These are phyloP conservation scores for Inosperma sp. DNA, from an alignment of 768 basidiomycete species.

Conservation along the genomic window DNA sequence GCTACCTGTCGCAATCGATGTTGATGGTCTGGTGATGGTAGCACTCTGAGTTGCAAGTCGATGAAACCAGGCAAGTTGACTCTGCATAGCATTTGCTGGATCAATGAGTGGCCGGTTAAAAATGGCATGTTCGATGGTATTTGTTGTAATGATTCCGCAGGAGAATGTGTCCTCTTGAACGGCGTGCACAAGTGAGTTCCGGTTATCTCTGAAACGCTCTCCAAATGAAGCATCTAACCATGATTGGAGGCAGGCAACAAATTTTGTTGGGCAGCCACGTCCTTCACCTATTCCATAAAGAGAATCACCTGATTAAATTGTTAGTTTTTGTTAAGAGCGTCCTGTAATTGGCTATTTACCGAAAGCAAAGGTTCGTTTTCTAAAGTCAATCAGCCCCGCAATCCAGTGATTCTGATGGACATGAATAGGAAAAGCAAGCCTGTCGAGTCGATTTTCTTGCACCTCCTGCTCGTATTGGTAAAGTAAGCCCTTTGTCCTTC, in stretches of 20 bases:
- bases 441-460: not conserved
- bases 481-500: not conserved
- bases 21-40: too few relatives aligned
- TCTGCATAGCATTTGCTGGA: not conserved
- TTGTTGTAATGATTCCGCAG: too few relatives aligned
- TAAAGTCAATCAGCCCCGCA: not conserved
- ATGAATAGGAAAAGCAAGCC: slow-evolving; percentile 3
- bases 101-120: not conserved
- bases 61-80: not conserved
- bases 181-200: not conserved
- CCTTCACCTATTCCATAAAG: too few relatives aligned
- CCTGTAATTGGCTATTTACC: too few relatives aligned
- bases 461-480: not conserved
- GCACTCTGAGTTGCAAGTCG: not conserved
- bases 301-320: too few relatives aligned
- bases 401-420: not conserved
- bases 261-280: not conserved
- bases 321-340: too few relatives aligned
- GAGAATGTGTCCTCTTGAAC: slow-evolving; percentile 2
- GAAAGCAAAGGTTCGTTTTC: too few relatives aligned
- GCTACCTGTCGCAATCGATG: not conserved
- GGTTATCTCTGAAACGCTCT: not conserved
- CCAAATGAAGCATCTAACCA: not conserved
- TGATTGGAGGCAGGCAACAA: not conserved
- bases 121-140: not conserved